A percentile compares a stretch with the other conserved stretches of the same genome.
These are phyloP conservation scores for Chlorella sp. DNA, from an alignment of 139 green algal species.

Conservation along the genomic window DNA sequence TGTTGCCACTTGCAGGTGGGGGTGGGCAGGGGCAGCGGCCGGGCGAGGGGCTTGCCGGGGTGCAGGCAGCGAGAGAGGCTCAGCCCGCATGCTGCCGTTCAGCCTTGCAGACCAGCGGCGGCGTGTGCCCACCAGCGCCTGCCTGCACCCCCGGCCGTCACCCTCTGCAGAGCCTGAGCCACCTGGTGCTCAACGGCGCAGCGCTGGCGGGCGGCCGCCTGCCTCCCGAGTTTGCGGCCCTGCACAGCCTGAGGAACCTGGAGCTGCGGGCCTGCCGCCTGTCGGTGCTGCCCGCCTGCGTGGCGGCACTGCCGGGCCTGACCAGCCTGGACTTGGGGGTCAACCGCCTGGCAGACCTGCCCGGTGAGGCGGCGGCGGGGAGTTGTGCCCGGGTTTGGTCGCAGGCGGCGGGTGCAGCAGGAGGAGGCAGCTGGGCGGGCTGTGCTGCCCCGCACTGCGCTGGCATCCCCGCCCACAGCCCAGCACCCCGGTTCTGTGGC, in stretches of 20 bases:
- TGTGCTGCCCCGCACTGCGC: too few species aligned
- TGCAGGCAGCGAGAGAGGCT: neutral
- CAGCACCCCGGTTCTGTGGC: too few species aligned
- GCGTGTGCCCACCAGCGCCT: neutral
- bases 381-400: too few species aligned
- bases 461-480: too few species aligned
- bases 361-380: too few species aligned
- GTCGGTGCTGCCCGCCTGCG: conserved; percentile 9
- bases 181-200: conserved; percentile 25
- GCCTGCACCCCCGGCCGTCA: neutral
- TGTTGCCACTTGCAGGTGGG: conserved; percentile 15
- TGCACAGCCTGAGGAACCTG: conserved; percentile 11
- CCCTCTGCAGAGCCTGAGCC: neutral
- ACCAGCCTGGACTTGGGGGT: conserved; percentile 17
- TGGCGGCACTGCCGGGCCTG: conserved; percentile 11
- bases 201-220: conserved; percentile 1
- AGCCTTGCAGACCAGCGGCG: neutral
- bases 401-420: too few species aligned
- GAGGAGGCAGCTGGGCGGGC: too few species aligned
- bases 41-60: too few species aligned
- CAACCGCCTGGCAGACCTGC: conserved; percentile 23
- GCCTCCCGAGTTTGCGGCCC: conserved; percentile 15
- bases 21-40: too few species aligned
- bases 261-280: conserved; percentile 26
- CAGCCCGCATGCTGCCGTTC: neutral